A percentile compares a stretch with the other conserved stretches of the same genome.
phyloP scores from a whole-genome alignment of 306 rosid genomes.

The Rosa chinensis region DNA sequence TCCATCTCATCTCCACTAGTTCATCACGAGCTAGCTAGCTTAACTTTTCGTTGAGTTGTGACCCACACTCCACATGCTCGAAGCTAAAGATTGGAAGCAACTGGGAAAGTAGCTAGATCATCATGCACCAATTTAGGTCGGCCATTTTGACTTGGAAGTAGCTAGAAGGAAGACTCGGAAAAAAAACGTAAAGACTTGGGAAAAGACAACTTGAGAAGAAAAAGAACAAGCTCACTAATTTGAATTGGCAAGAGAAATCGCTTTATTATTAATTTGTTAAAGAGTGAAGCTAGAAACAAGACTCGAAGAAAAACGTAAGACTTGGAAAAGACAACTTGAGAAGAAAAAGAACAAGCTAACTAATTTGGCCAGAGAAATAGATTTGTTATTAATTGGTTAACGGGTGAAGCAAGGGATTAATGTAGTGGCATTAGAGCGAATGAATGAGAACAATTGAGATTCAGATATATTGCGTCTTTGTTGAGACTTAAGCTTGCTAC shows the following conservation, averaged over 20 bases:
- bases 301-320: too few relatives aligned
- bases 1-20: not conserved
- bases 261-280: not conserved
- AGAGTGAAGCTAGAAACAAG: too few relatives aligned
- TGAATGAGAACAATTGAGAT: not conserved
- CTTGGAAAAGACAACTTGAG: too few relatives aligned
- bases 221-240: not conserved
- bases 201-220: not conserved
- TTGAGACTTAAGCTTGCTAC: not conserved
- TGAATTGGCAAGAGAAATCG: not conserved
- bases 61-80: not conserved
- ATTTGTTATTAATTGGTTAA: too few relatives aligned
- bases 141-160: slow-evolving; percentile 1
- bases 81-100: not conserved
- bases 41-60: not conserved
- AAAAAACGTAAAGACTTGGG: not conserved
- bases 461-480: not conserved
- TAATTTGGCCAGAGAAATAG: too few relatives aligned
- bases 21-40: not conserved
- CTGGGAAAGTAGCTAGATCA: not conserved
- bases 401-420: not conserved
- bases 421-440: not conserved
- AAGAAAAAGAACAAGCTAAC: too few relatives aligned
- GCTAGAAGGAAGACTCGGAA: not conserved
- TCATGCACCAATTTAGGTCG: not conserved